These are phyloP conservation scores for Wickerhamiella infanticola DNA, from an alignment of 1,139 yeast genomes.

Conservation along the genomic window DNA sequence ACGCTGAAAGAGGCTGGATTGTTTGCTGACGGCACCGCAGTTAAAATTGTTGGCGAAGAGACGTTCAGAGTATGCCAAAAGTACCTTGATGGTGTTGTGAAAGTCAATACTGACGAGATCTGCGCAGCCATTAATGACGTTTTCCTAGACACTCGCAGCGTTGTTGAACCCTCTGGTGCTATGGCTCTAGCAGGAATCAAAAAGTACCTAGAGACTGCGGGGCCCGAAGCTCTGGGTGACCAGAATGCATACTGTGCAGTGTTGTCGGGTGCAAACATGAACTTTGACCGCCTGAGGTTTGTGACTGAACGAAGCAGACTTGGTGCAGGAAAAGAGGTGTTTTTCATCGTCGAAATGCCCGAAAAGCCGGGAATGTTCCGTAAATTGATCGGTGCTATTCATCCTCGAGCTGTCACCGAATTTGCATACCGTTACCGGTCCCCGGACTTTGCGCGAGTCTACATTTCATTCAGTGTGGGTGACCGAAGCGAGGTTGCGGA, in stretches of 20 bases:
- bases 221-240: slow-evolving; percentile 35
- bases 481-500: slow-evolving; percentile 45
- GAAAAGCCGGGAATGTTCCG: slow-evolving; percentile 84
- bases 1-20: slow-evolving; percentile 63
- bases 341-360: slow-evolving; percentile 77
- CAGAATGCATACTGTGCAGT: slow-evolving; percentile 66
- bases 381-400: slow-evolving; percentile 53
- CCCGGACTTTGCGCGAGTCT: slow-evolving; percentile 53
- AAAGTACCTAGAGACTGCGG: slow-evolving; percentile 52
- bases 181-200: slow-evolving; percentile 89
- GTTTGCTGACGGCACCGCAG: slow-evolving; percentile 99
- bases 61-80: slow-evolving; percentile 69
- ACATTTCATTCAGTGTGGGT: slow-evolving; percentile 70
- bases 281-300: slow-evolving; percentile 86
- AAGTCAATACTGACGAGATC: slow-evolving; percentile 83
- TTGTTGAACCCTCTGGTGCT: slow-evolving; percentile 96
- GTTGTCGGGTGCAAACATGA: slow-evolving; percentile 94
- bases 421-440: slow-evolving; percentile 65
- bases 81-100: slow-evolving; percentile 74
- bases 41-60: slow-evolving; percentile 75
- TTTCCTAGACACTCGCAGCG: slow-evolving; percentile 86
- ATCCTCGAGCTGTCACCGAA: slow-evolving; percentile 85
- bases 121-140: slow-evolving; percentile 97
- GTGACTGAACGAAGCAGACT: slow-evolving; percentile 96
- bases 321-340: slow-evolving; percentile 95